phyloP scores from a whole-genome alignment of 2,329 filamentous ascomycete species.

The Pseudocercospora fuligena region DNA sequence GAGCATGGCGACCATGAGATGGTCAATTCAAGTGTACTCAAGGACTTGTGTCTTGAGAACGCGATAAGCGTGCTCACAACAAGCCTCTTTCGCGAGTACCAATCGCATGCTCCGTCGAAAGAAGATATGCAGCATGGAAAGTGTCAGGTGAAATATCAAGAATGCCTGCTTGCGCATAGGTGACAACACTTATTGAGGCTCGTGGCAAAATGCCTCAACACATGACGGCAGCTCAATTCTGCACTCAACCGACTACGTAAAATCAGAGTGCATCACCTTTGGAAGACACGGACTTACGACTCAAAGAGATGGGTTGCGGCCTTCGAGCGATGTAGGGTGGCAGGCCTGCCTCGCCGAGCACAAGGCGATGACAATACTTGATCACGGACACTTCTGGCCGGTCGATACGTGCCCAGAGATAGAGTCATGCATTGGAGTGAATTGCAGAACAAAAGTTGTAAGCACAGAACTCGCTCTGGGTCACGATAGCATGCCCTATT shows the following conservation, averaged over 20 bases:
- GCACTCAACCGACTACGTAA: background rate
- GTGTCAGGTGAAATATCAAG: background rate
- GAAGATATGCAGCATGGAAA: background rate
- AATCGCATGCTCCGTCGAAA: background rate
- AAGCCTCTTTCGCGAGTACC: background rate
- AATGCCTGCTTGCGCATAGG: background rate
- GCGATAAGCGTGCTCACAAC: too few relatives aligned
- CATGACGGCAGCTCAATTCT: background rate
- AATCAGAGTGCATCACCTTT: background rate
- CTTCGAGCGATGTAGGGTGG: background rate
- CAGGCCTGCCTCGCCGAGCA: background rate
- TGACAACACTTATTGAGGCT: background rate
- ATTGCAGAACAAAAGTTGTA: background rate
- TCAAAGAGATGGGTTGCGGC: background rate
- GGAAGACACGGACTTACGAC: background rate
- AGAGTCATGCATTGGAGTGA: background rate
- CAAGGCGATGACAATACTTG: background rate
- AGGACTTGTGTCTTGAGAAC: background rate
- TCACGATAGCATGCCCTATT: background rate
- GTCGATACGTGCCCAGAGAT: background rate
- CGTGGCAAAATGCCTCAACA: too few relatives aligned
- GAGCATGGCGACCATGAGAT: background rate
- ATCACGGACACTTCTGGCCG: background rate
- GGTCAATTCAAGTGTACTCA: background rate
- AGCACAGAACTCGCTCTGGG: background rate